Conservation (phyloP, 345 rosid genomes). For the Diplotaxis tenuifolia region DNA sequence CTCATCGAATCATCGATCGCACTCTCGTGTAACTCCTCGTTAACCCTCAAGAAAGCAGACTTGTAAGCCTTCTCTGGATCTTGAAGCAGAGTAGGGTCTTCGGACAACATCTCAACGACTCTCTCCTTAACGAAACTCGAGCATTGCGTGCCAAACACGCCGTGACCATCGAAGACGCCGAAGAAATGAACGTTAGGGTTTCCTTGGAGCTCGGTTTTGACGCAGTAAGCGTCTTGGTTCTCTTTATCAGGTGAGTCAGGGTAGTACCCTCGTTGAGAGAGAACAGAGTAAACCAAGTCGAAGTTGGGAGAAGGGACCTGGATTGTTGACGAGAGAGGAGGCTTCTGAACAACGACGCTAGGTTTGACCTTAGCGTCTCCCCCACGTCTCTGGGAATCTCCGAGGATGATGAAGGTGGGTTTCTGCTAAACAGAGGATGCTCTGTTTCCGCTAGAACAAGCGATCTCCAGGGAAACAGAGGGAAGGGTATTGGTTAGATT, state of each 20-base stretch:
- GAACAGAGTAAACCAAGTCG: constrained; percentile 65
- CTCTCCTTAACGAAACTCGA: constrained; percentile 75
- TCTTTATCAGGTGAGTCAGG: constrained; percentile 79
- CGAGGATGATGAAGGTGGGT: constrained; percentile 62
- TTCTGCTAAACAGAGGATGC: background rate
- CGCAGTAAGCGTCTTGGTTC: constrained; percentile 83
- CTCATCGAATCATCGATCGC: constrained; percentile 90
- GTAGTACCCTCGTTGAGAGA: constrained; percentile 81
- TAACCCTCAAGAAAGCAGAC: constrained; percentile 62
- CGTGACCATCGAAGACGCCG: constrained; percentile 95
- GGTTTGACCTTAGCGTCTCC: constrained; percentile 20
- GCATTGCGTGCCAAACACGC: constrained; percentile 71
- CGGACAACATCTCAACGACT: constrained; percentile 60
- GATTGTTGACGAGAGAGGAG: constrained; percentile 47
- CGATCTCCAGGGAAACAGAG: background rate
- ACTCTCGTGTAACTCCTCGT: constrained; percentile 66
- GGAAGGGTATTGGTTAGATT: constrained; percentile 14
- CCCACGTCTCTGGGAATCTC: constrained; percentile 43
- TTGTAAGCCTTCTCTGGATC: constrained; percentile 73
- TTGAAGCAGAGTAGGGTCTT: constrained; percentile 56
- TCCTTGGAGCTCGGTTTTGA: constrained; percentile 70
- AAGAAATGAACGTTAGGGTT: constrained; percentile 88
- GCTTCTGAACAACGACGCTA: constrained; percentile 45
- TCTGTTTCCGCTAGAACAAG: background rate
- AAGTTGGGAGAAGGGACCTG: constrained; percentile 66